Conservation (phyloP, 1,139 yeast genomes). For the Blastobotrys capitulatus region DNA sequence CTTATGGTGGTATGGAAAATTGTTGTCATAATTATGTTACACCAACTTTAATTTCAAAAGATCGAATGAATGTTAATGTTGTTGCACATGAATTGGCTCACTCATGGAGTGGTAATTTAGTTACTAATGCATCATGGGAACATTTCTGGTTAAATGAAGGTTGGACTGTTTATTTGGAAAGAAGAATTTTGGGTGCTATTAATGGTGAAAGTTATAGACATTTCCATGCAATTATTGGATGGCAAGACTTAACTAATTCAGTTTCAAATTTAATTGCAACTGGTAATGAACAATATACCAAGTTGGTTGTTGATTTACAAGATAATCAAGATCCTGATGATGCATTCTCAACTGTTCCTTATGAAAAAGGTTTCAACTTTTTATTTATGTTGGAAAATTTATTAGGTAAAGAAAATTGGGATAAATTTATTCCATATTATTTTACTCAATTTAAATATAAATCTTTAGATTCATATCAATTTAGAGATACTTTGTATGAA, state of each 20-base stretch:
- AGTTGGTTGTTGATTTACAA: slow-evolving; percentile 63
- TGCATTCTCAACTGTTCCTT: slow-evolving; percentile 81
- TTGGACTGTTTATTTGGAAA: slow-evolving; percentile 89
- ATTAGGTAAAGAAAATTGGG: slow-evolving; percentile 61
- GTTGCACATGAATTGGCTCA: slow-evolving; percentile 92
- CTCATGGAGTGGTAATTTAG: slow-evolving; percentile 88
- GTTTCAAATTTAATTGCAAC: slow-evolving; percentile 55
- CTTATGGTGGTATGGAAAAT: slow-evolving; percentile 96
- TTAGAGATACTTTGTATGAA: slow-evolving; percentile 68
- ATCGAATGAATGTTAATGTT: slow-evolving; percentile 79
- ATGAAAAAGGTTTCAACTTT: slow-evolving; percentile 84
- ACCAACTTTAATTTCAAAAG: slow-evolving; percentile 83
- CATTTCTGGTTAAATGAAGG: slow-evolving; percentile 96
- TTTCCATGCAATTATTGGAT: slow-evolving; percentile 79
- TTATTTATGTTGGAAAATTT: slow-evolving; percentile 66
- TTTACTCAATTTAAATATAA: slow-evolving; percentile 61
- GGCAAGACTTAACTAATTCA: slow-evolving; percentile 71
- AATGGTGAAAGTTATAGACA: slow-evolving; percentile 77
- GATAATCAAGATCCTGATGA: slow-evolving; percentile 76
- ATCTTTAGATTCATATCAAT: slow-evolving; percentile 78
- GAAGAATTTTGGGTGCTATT: slow-evolving; percentile 70
- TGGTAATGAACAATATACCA: slow-evolving; percentile 48
- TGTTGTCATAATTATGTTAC: slow-evolving; percentile 90
- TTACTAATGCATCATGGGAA: slow-evolving; percentile 87
- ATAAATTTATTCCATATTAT: slow-evolving; percentile 74